Percentiles rank a stretch among this genome's conserved stretches.
Conservation (phyloP, 441 rosid species). For the Bruguiera hainesii region DNA sequence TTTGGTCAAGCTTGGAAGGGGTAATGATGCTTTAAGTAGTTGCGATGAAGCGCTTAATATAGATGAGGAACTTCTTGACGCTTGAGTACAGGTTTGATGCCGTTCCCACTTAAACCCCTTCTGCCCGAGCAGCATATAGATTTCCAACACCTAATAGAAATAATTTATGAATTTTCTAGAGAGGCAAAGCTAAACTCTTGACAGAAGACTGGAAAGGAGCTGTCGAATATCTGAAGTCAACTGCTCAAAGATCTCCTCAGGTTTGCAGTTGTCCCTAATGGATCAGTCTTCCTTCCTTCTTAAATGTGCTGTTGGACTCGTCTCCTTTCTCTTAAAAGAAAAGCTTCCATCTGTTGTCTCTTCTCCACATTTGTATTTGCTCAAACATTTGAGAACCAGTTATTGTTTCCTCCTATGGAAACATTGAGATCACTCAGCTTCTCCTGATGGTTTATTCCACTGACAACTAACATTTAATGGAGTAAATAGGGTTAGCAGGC, state of each 20-base stretch:
- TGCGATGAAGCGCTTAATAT: slow-evolving; percentile 80
- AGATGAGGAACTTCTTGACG: slow-evolving; percentile 76
- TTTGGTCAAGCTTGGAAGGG: slow-evolving; percentile 90
- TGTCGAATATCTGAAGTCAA: slow-evolving; percentile 77
- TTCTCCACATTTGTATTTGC: not conserved
- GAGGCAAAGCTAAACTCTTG: slow-evolving; percentile 94
- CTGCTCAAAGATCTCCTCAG: slow-evolving; percentile 86
- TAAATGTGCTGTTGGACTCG: not conserved
- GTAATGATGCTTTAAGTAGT: slow-evolving; percentile 80
- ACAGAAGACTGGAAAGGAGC: slow-evolving; percentile 99
- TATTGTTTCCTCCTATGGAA: not conserved
- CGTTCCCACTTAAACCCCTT: slow-evolving; percentile 3
- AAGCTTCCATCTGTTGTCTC: not conserved
- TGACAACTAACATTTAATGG: not conserved
- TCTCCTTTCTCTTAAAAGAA: not conserved
- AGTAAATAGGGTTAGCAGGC: not conserved
- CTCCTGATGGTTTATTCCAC: not conserved
- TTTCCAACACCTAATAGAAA: not conserved
- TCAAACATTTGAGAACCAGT: not conserved
- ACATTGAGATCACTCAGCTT: not conserved
- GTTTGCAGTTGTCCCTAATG: slow-evolving; percentile 33
- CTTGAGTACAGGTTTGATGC: slow-evolving; percentile 74
- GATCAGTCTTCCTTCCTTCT: not conserved
- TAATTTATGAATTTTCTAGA: slow-evolving; percentile 35
- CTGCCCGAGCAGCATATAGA: not conserved